Percentiles rank a stretch among this genome's conserved stretches.
phyloP scores from a whole-genome alignment of 768 basidiomycete genomes.

The Mycena rosella region DNA sequence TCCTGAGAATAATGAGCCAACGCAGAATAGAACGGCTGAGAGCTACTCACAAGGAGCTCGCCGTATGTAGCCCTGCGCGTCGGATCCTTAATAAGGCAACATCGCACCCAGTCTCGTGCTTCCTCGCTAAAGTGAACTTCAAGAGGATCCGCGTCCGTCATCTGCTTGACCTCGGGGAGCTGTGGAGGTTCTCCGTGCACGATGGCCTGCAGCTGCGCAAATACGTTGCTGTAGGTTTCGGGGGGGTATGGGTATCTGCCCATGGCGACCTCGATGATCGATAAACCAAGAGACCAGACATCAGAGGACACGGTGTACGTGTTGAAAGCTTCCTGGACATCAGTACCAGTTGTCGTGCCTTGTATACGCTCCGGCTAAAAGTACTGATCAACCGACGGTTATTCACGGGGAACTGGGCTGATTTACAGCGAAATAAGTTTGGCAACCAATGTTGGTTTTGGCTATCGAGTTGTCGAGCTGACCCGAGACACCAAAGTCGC shows the following conservation, averaged over 20 bases:
- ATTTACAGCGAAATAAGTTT: constrained; percentile 96
- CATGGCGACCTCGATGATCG: constrained; percentile 92
- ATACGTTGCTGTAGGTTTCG: constrained; percentile 96
- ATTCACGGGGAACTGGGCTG: constrained; percentile 16
- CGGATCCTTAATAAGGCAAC: constrained; percentile 87
- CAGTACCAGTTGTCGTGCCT: constrained; percentile 61
- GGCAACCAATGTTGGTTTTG: constrained; percentile 99
- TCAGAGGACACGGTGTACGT: constrained; percentile 98
- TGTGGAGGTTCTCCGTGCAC: constrained; percentile 94
- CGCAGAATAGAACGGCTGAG: constrained; percentile 1
- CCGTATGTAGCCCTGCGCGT: constrained; percentile 84
- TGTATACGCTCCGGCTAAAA: constrained; percentile 93
- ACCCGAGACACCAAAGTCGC: constrained; percentile 99
- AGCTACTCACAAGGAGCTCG: constrained; percentile 74
- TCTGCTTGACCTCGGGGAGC: constrained; percentile 77
- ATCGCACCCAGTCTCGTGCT: constrained; percentile 86
- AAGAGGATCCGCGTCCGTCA: constrained; percentile 23
- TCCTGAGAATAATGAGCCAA: constrained; percentile 54
- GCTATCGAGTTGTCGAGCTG: constrained; percentile 97
- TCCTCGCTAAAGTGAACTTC: constrained; percentile 54
- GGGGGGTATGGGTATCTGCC: constrained; percentile 97
- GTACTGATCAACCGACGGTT: constrained; percentile 12
- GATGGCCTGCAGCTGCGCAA: constrained; percentile 95
- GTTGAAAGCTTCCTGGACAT: constrained; percentile 85
- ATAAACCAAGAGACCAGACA: constrained; percentile 96